These are phyloP conservation scores for Datisca glomerata DNA, from an alignment of 306 rosid species.

Conservation along the genomic window DNA sequence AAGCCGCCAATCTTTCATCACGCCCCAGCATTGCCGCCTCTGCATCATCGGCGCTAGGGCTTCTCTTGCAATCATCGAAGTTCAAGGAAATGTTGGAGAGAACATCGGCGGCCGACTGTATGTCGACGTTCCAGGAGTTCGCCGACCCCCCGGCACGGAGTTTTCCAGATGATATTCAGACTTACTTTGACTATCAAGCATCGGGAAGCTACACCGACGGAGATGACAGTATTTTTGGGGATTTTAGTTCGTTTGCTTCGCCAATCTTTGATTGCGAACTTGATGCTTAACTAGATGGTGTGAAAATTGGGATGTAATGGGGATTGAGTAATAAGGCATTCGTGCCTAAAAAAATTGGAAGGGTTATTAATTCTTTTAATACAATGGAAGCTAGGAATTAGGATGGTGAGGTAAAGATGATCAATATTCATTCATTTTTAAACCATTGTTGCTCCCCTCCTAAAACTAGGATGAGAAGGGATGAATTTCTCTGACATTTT, in stretches of 20 bases:
- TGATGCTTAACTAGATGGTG: too few relatives aligned
- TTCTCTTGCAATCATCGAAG: slow-evolving; percentile 41
- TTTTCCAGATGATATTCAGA: slow-evolving; percentile 82
- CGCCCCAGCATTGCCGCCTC: not conserved
- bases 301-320: too few relatives aligned
- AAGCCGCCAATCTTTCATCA: not conserved
- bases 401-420: too few relatives aligned
- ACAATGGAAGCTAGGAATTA: too few relatives aligned
- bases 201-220: slow-evolving; percentile 28
- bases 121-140: slow-evolving; percentile 14
- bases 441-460: too few relatives aligned
- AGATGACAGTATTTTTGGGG: slow-evolving; percentile 69
- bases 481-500: too few relatives aligned
- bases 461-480: too few relatives aligned
- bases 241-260: slow-evolving; percentile 29
- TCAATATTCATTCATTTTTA: too few relatives aligned
- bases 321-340: too few relatives aligned
- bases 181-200: slow-evolving; percentile 56
- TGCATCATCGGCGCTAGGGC: slow-evolving; percentile 34
- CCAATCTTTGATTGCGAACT: slow-evolving; percentile 60
- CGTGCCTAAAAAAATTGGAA: too few relatives aligned
- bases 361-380: too few relatives aligned
- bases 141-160: slow-evolving; percentile 33
- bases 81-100: slow-evolving; percentile 54
- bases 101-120: slow-evolving; percentile 17